These are phyloP conservation scores for Triadica sebifera DNA, from an alignment of 345 rosid species.

Conservation along the genomic window DNA sequence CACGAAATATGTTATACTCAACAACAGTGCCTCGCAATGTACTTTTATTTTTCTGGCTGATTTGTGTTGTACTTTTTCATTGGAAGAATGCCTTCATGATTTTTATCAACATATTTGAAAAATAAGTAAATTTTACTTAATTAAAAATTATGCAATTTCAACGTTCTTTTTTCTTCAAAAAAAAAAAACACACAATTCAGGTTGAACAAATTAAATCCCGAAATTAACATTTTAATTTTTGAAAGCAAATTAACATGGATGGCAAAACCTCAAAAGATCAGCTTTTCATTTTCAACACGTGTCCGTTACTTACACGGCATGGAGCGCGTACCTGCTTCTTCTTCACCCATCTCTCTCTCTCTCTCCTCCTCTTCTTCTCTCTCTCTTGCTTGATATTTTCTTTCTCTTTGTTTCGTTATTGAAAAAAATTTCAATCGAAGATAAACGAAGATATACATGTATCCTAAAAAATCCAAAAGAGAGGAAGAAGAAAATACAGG, in stretches of 20 bases:
- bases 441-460: constrained; percentile 1
- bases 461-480: background rate
- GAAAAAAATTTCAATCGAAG: background rate
- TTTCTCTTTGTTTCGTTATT: background rate
- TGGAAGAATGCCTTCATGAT: too few species aligned
- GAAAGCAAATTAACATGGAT: constrained; percentile 16
- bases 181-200: background rate
- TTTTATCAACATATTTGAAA: too few species aligned
- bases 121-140: too few species aligned
- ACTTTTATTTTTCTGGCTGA: too few species aligned
- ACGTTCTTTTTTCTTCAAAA: too few species aligned
- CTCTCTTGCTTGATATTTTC: background rate
- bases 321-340: constrained; percentile 15
- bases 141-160: too few species aligned
- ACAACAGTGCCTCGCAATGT: too few species aligned
- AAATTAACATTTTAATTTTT: background rate
- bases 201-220: background rate
- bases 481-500: background rate
- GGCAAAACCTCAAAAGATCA: constrained; percentile 8
- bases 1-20: too few species aligned
- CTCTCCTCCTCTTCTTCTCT: background rate
- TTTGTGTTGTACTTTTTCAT: too few species aligned
- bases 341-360: background rate
- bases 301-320: constrained; percentile 32
- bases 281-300: constrained; percentile 26